Percentiles rank a stretch among this genome's conserved stretches.
Conservation (phyloP, 305 asterid genomes). For the Euphrasia arctica region DNA sequence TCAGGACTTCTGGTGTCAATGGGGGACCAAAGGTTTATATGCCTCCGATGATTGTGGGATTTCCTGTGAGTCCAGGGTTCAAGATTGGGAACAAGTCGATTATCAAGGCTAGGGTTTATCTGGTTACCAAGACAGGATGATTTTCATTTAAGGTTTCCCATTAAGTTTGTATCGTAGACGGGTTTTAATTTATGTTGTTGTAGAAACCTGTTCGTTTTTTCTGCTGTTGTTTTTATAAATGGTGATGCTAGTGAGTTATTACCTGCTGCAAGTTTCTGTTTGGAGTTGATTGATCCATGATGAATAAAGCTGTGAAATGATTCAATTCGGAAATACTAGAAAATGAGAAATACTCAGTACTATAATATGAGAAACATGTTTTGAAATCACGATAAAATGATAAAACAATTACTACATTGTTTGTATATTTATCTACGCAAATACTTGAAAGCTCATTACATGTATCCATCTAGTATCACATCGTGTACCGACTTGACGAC, state of each 20-base stretch:
- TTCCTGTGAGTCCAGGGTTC: slow-evolving; percentile 89
- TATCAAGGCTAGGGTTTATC: slow-evolving; percentile 75
- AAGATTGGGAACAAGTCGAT: slow-evolving; percentile 73
- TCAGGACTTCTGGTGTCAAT: slow-evolving; percentile 41
- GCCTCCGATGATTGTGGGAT: slow-evolving; percentile 62
- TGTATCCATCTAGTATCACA: slow-evolving; percentile 14
- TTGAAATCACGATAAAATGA: background rate
- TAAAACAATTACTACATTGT: background rate
- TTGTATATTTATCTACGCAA: slow-evolving; percentile 23
- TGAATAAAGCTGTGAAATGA: background rate
- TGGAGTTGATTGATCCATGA: background rate
- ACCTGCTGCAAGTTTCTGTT: background rate
- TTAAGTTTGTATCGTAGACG: background rate
- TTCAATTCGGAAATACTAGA: too few species aligned
- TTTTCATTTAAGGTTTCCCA: background rate
- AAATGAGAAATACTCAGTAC: too few species aligned
- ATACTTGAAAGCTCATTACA: slow-evolving; percentile 8
- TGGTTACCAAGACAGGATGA: slow-evolving; percentile 47
- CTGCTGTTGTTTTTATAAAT: slow-evolving; percentile 10
- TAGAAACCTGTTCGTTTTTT: slow-evolving; percentile 10
- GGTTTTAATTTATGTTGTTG: slow-evolving; percentile 1
- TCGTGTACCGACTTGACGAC: slow-evolving; percentile 3
- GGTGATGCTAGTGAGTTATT: slow-evolving; percentile 10
- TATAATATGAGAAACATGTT: too few species aligned
- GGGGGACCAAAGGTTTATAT: slow-evolving; percentile 40